Base-by-base conservation (phyloP, 495 filamentous ascomycete species). In the Oidiodendron maius region DNA sequence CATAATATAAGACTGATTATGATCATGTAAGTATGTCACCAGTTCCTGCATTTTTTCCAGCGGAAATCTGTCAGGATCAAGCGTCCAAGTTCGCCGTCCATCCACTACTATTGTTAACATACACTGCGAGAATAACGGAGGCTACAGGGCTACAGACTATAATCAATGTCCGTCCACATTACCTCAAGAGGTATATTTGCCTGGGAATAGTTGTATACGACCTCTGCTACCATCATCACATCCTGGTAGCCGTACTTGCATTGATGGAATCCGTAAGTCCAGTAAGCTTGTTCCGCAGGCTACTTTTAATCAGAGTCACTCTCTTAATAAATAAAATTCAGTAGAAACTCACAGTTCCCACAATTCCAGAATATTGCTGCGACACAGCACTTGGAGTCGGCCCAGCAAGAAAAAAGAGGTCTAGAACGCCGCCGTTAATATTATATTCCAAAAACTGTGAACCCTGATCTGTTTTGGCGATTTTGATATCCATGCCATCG, bases 201-300 rank as follows among this genome's bases (percentile, higher is more conserved):
- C 28, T 67, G 65, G 38, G 69, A 78, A 65, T 91, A 93, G 51
- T 86, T 86, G 41, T 82, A 76, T 26, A 95, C 77, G 10, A 88
- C 87, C n/a, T 82, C 82, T 40, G 86, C 78, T 40, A 95, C 68
- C 6, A 80, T 76, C 32, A 80, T 81, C 67, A 85, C 82, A 63
- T 90, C 87, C 8, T 69, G 67, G 58, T 91, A 91, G 5, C 90
- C 90, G 64, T 88, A 94, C 51, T 84, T 71, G 60, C 89, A 95
- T 52, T 95, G 84, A 55, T 94, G 87, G 57, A 82, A 87, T 2
- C 90, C 90, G 53, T 94, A 83, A 0, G 81, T 77, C 85, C 87
- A 96, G 64, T 94, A 96, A 45, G 87, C 85, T 62, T 89, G 84
- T 87, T 93, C 89, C 0, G 81, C 81, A 5, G 89, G 83, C n/a